These are phyloP conservation scores for Kodamaea derodonti DNA, from an alignment of 1,139 yeast species.

Conservation along the genomic window DNA sequence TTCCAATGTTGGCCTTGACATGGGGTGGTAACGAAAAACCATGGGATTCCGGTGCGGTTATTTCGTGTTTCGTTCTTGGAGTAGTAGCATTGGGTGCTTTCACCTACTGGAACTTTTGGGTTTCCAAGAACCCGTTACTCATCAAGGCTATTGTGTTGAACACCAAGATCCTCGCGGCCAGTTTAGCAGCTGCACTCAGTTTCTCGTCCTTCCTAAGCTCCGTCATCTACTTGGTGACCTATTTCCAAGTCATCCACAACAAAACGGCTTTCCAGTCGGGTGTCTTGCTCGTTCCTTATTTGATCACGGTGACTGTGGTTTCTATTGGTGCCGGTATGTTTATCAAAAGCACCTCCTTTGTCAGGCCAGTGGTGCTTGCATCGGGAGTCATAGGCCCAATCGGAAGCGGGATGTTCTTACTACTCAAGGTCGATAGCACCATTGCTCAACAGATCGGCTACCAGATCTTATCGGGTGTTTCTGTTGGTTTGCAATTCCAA, in stretches of 20 bases:
- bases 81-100: conserved; percentile 40
- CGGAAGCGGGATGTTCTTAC: conserved; percentile 32
- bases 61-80: conserved; percentile 52
- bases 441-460: conserved; percentile 30
- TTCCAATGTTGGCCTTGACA: conserved; percentile 47
- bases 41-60: conserved; percentile 57
- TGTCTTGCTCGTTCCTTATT: conserved; percentile 32
- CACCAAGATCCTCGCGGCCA: conserved; percentile 6
- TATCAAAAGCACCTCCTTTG: conserved; percentile 25
- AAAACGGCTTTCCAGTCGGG: conserved; percentile 37
- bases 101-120: conserved; percentile 45
- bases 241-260: conserved; percentile 36
- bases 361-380: conserved; percentile 28
- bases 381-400: conserved; percentile 27
- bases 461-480: conserved; percentile 29
- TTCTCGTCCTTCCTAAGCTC: conserved; percentile 10
- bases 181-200: conserved; percentile 5
- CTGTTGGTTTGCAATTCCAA: conserved; percentile 30
- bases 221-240: conserved; percentile 18
- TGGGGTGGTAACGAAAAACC: conserved; percentile 45
- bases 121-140: conserved; percentile 45
- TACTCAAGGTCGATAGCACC: conserved; percentile 29
- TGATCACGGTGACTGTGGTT: conserved; percentile 31
- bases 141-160: conserved; percentile 34
- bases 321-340: conserved; percentile 28